Conservation (phyloP, 1,284 basidiomycete genomes). For the Fomitopsis palustris region DNA sequence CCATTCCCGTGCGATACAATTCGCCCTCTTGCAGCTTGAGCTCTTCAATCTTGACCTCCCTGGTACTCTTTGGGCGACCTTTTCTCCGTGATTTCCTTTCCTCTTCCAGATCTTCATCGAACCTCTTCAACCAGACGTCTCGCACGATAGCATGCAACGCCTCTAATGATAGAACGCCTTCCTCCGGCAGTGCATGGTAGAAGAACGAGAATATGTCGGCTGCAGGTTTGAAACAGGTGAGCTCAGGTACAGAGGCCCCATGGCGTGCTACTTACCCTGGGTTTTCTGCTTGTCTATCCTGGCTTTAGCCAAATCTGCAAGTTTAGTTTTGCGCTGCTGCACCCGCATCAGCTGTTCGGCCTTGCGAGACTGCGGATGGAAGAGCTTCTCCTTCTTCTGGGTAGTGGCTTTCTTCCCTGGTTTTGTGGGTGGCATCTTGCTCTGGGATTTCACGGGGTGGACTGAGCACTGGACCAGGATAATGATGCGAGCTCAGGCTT, state of each 20-base stretch:
- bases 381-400: constrained; percentile 69
- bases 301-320: constrained; percentile 54
- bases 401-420: constrained; percentile 18
- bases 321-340: constrained; percentile 69
- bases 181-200: constrained; percentile 67
- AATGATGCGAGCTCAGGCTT: no score
- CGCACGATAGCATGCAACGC: constrained; percentile 67
- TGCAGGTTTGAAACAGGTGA: constrained; percentile 22
- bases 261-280: constrained; percentile 40
- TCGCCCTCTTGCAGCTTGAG: constrained; percentile 64
- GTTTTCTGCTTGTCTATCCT: constrained; percentile 52
- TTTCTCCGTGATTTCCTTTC: constrained; percentile 65
- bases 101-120: constrained; percentile 65
- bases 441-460: not conserved
- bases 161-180: constrained; percentile 58
- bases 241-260: not conserved
- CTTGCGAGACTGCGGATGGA: constrained; percentile 79
- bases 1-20: constrained; percentile 80
- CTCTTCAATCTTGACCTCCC: constrained; percentile 73
- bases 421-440: constrained; percentile 28
- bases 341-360: constrained; percentile 76
- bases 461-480: not conserved
- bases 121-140: constrained; percentile 72
- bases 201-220: constrained; percentile 82
- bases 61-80: constrained; percentile 75